Evolutionary conservation across 2,329 filamentous ascomycete genomes (phyloP).

Genomic region (Neonectria faginata): DNA sequence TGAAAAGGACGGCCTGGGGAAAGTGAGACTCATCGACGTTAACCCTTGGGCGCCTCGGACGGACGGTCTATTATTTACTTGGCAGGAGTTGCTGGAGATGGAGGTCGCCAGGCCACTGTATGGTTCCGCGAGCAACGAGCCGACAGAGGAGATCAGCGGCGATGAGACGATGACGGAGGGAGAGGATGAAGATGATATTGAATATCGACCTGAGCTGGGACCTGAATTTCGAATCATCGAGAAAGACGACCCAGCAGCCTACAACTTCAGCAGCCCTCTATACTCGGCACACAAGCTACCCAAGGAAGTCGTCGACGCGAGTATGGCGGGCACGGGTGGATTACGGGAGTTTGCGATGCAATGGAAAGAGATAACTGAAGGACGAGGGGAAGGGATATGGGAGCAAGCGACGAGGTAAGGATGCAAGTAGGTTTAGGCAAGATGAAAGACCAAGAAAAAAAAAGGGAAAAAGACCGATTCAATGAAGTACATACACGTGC

Average conservation of each 20-base stretch:
- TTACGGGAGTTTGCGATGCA: slow-evolving; percentile 83
- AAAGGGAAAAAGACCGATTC: background rate
- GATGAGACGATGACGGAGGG: slow-evolving; percentile 54
- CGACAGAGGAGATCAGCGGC: slow-evolving; percentile 52
- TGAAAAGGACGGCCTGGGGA: slow-evolving; percentile 71
- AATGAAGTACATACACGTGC: background rate
- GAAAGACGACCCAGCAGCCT: slow-evolving; percentile 88
- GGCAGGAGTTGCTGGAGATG: slow-evolving; percentile 85
- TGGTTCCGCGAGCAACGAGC: slow-evolving; percentile 53
- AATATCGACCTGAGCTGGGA: slow-evolving; percentile 68
- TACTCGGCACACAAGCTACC: slow-evolving; percentile 97
- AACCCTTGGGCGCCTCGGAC: slow-evolving; percentile 94
- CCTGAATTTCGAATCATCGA: slow-evolving; percentile 87
- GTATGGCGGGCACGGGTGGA: slow-evolving; percentile 75
- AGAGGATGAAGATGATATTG: slow-evolving; percentile 56
- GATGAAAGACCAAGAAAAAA: background rate
- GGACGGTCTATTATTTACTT: slow-evolving; percentile 89
- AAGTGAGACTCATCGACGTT: slow-evolving; percentile 89
- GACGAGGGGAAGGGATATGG: slow-evolving; percentile 56
- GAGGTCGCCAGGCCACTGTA: slow-evolving; percentile 70
- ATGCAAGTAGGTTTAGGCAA: background rate
- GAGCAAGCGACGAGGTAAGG: slow-evolving; percentile 43
- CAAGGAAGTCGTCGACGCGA: slow-evolving; percentile 86
- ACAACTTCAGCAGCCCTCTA: slow-evolving; percentile 84
- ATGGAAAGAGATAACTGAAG: slow-evolving; percentile 73